These are phyloP conservation scores for Hypoxylon sp. DNA, from an alignment of 2,329 filamentous ascomycete genomes.

Conservation along the genomic window DNA sequence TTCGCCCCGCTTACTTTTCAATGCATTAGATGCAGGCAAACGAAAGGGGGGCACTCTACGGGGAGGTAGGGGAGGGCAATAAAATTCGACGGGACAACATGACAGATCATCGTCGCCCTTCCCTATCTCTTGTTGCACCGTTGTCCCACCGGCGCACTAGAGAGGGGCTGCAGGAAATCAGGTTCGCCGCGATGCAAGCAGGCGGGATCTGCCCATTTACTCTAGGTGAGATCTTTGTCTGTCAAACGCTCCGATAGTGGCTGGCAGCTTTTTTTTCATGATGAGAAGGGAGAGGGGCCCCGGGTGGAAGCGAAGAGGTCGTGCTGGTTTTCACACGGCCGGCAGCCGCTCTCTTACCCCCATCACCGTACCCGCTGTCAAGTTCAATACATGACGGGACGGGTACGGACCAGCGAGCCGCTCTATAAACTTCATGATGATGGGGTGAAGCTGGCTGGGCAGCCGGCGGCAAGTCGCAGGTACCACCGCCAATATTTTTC, in stretches of 20 bases:
- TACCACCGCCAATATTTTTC: slow-evolving; percentile 27
- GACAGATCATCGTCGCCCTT: slow-evolving; percentile 25
- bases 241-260: slow-evolving; percentile 30
- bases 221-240: slow-evolving; percentile 50
- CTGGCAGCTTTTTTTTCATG: background rate
- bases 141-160: slow-evolving; percentile 33
- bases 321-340: background rate
- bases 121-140: slow-evolving; percentile 36
- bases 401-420: slow-evolving; percentile 24
- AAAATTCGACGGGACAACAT: slow-evolving; percentile 12
- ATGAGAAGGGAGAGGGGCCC: background rate
- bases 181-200: slow-evolving; percentile 46
- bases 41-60: slow-evolving; percentile 17
- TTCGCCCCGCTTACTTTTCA: slow-evolving; percentile 19
- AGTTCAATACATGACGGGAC: slow-evolving; percentile 27
- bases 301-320: background rate
- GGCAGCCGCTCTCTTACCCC: background rate
- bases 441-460: slow-evolving; percentile 10
- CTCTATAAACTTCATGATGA: slow-evolving; percentile 7
- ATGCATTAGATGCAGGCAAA: slow-evolving; percentile 36
- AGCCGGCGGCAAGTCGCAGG: slow-evolving; percentile 38
- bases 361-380: slow-evolving; percentile 9
- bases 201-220: slow-evolving; percentile 49
- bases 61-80: slow-evolving; percentile 19
- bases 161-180: slow-evolving; percentile 42